Conservation (phyloP, 495 filamentous ascomycete genomes). For the Neurospora tetraspora region DNA sequence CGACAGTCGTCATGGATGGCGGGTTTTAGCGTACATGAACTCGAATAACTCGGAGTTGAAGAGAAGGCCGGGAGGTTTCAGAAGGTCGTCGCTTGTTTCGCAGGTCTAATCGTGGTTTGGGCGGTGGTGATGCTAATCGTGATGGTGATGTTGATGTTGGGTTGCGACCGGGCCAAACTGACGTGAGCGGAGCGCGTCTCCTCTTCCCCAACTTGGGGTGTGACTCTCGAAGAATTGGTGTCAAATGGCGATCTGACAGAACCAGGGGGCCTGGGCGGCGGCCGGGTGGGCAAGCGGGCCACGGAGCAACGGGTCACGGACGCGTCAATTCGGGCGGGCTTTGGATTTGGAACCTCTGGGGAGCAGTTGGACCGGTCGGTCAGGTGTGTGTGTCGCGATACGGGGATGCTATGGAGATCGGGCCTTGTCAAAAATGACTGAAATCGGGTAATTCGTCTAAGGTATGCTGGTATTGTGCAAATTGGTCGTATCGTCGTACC, state of each 20-base stretch:
- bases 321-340: neutral
- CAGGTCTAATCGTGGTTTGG: neutral
- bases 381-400: slow-evolving; percentile 1
- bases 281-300: neutral
- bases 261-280: neutral
- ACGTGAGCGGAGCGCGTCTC: slow-evolving; percentile 7
- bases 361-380: neutral
- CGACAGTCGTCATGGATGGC: slow-evolving; percentile 53
- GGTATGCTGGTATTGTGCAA: slow-evolving; percentile 2
- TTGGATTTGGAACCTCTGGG: neutral
- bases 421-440: neutral
- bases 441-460: neutral
- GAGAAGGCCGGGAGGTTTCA: neutral
- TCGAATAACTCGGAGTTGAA: neutral
- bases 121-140: neutral
- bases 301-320: neutral
- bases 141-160: neutral
- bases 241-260: neutral
- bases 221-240: neutral
- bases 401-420: neutral
- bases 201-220: neutral
- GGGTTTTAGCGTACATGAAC: slow-evolving; percentile 20
- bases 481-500: neutral
- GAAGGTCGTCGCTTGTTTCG: neutral
- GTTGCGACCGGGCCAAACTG: neutral